Base-by-base conservation (phyloP, 1,284 basidiomycete species). In the Uromyces viciae-fabae region DNA sequence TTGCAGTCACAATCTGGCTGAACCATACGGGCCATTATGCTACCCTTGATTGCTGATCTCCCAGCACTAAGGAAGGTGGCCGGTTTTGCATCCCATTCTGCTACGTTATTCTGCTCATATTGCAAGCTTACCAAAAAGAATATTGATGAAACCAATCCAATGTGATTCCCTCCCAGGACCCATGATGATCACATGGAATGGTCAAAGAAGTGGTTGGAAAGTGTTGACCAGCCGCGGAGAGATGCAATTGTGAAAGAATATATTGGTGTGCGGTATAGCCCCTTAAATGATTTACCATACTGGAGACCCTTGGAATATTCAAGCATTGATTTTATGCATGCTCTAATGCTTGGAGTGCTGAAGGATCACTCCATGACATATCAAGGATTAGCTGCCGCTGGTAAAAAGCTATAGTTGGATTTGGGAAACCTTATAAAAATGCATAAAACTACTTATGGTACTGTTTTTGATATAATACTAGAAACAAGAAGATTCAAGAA, bases 31-130 rank as follows among this genome's bases (percentile, higher is more conserved):
- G 72, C 72, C 19, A 56, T 42, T 33, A 56, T 75, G 28, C 38
- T 54, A 7, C 72, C 72, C n/a, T 42, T 75, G n/a, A 75, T 75
- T 19, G 49, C 72, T 33, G 72, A 75, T 58, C 36, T 75, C 11
- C 72, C 72, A 3, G 72, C 72, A n/a, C 28, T 56, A 40, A n/a
- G 72, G n/a, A 75, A 75, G 49, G 72, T 75, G 31, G 49, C 72
- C 19, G 72, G 72, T n/a, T 75, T 75, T 9, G 28, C 72, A 7
- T 56, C 15, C 8, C 62, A 66, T 28, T 25, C 62, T 11, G 22
- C 62, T 9, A 66, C 22, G 22, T 9, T 66, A 2, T 36, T 36
- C 31, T 66, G 62, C n/a, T n/a, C 62, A 9, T 33, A 25, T 7
- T 66, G 62, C 38, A 40, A 28, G n/a, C 28, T 75, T 15, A 40